phyloP scores from a whole-genome alignment of 768 basidiomycete species.

The Rhizopogon sp. region DNA sequence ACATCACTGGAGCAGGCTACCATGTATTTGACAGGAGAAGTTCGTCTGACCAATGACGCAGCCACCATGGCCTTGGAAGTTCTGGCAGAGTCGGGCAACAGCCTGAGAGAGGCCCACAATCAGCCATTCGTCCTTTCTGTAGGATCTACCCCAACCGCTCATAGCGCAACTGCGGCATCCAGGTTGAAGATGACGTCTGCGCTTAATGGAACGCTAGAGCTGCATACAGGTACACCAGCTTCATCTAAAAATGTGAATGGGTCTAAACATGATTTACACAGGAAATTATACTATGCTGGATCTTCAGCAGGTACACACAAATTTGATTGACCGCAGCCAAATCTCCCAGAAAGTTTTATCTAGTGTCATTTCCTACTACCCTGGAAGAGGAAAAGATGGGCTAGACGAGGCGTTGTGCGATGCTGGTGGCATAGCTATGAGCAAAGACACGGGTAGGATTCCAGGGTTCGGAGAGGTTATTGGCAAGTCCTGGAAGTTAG shows the following conservation, averaged over 20 bases:
- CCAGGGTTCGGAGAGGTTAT: slow-evolving; percentile 70
- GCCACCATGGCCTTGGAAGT: slow-evolving; percentile 51
- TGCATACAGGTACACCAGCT: slow-evolving; percentile 59
- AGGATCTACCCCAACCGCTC: slow-evolving; percentile 86
- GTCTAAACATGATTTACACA: slow-evolving; percentile 16
- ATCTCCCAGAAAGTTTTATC: slow-evolving; percentile 68
- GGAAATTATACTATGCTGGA: slow-evolving; percentile 84
- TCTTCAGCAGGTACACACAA: slow-evolving; percentile 77
- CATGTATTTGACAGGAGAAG: slow-evolving; percentile 61
- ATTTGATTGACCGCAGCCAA: slow-evolving; percentile 46
- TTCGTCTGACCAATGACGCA: slow-evolving; percentile 63
- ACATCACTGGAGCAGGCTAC: slow-evolving; percentile 62
- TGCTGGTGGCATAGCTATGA: slow-evolving; percentile 82
- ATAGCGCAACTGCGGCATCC: slow-evolving; percentile 59
- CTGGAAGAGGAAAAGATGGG: slow-evolving; percentile 55
- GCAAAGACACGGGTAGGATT: slow-evolving; percentile 77
- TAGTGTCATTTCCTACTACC: slow-evolving; percentile 78
- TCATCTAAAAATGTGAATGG: neutral
- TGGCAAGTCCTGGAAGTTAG: slow-evolving; percentile 58
- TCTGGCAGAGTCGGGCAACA: slow-evolving; percentile 32
- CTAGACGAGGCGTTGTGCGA: slow-evolving; percentile 78
- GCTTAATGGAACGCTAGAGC: slow-evolving; percentile 61
- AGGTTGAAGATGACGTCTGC: slow-evolving; percentile 37
- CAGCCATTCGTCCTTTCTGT: slow-evolving; percentile 69
- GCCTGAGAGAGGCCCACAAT: slow-evolving; percentile 20